These are phyloP conservation scores for Claviceps capensis DNA, from an alignment of 2,329 filamentous ascomycete species.

Conservation along the genomic window DNA sequence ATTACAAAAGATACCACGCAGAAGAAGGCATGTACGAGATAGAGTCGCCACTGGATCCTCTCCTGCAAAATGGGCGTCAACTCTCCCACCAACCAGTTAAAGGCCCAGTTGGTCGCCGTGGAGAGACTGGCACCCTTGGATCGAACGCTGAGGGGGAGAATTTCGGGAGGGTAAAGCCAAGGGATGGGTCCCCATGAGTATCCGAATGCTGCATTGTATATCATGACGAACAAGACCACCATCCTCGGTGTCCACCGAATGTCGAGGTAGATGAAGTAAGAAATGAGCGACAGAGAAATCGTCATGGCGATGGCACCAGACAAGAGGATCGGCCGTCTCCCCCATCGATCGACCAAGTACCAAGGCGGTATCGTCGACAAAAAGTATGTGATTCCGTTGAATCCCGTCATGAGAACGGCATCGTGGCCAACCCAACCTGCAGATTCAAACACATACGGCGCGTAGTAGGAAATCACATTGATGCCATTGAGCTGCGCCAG, in stretches of 20 bases:
- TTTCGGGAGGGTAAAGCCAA: conserved; percentile 98
- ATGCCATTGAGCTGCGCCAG: conserved; percentile 96
- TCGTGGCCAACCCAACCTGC: conserved; percentile 88
- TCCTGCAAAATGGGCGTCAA: conserved; percentile 90
- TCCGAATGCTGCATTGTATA: conserved; percentile 95
- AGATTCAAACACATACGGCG: conserved; percentile 88
- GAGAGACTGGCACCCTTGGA: conserved; percentile 95
- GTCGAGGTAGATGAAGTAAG: conserved; percentile 89
- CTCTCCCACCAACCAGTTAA: conserved; percentile 94
- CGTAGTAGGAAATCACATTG: conserved; percentile 99
- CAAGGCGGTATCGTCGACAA: conserved; percentile 88
- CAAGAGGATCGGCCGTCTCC: conserved; percentile 75
- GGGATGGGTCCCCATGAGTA: conserved; percentile 94
- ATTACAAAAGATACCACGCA: conserved; percentile 91
- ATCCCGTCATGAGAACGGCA: conserved; percentile 91
- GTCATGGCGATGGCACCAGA: conserved; percentile 85
- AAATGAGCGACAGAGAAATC: conserved; percentile 74
- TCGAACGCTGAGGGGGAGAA: conserved; percentile 86
- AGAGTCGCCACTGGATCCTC: conserved; percentile 84
- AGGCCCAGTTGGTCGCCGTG: conserved; percentile 94
- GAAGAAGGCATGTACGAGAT: conserved; percentile 92
- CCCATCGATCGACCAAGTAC: conserved; percentile 92
- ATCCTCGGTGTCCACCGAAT: conserved; percentile 63
- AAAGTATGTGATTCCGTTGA: conserved; percentile 84
- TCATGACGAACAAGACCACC: conserved; percentile 92